Conservation (phyloP, 208 protist genomes). For the Porcisia hertigi region DNA sequence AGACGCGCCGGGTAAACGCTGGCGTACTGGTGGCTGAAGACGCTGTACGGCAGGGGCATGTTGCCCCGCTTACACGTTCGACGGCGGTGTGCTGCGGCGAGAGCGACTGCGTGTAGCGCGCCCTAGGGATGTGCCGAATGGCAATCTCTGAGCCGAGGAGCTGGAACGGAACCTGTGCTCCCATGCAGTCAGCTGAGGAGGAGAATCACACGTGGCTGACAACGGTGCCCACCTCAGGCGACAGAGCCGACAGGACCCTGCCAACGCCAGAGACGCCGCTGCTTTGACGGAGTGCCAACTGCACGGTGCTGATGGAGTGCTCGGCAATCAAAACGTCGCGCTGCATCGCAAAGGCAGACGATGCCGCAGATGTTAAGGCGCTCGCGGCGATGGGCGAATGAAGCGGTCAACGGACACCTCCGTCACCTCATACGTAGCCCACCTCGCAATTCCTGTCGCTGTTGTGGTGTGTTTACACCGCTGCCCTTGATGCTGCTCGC, state of each 20-base stretch:
- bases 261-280: background rate
- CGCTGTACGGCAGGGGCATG: conserved; percentile 17
- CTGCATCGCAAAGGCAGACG: conserved; percentile 20
- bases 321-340: conserved; percentile 32
- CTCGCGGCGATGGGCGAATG: conserved; percentile 27
- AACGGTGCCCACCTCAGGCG: conserved; percentile 22
- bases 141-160: conserved; percentile 34
- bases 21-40: conserved; percentile 51
- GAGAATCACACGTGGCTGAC: conserved; percentile 52
- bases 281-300: conserved; percentile 36
- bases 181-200: conserved; percentile 48
- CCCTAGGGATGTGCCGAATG: conserved; percentile 2
- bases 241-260: conserved; percentile 19
- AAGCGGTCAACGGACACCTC: conserved; percentile 53
- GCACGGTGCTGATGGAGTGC: conserved; percentile 49
- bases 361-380: background rate
- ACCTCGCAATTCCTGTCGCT: conserved; percentile 27
- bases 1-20: conserved; percentile 29
- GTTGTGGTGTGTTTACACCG: conserved; percentile 25
- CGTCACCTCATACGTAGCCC: conserved; percentile 78
- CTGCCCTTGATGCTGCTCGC: background rate
- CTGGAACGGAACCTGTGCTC: conserved; percentile 31
- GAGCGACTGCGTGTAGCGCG: conserved; percentile 24
- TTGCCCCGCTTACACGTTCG: background rate
- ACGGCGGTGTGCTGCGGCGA: background rate